Conservation (phyloP, 768 basidiomycete genomes). For the Cystofilobasidium macerans region DNA sequence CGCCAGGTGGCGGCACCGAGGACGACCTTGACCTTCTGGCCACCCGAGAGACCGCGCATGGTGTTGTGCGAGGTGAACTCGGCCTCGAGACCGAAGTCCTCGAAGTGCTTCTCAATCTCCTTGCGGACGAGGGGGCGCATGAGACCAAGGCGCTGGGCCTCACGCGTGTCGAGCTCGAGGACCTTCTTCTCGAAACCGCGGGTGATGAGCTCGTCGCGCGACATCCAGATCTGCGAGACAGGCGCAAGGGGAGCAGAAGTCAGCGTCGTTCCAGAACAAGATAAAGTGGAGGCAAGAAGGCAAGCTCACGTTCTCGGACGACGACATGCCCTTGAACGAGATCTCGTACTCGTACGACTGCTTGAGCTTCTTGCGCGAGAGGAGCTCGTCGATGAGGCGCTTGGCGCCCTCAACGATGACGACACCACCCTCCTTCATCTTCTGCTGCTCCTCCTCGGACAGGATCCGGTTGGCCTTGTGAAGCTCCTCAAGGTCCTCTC, state of each 20-base stretch:
- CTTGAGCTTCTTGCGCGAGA: conserved; percentile 90
- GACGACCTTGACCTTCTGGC: conserved; percentile 99
- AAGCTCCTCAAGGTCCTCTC: conserved; percentile 96
- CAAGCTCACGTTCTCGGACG: conserved; percentile 66
- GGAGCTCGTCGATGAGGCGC: conserved; percentile 84
- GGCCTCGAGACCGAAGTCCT: conserved; percentile 71
- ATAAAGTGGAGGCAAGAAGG: background rate
- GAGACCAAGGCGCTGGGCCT: conserved; percentile 90
- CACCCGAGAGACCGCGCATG: conserved; percentile 96
- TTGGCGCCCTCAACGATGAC: conserved; percentile 88
- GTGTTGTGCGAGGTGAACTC: conserved; percentile 99
- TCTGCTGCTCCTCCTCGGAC: conserved; percentile 72
- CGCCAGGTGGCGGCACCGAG: conserved; percentile 98
- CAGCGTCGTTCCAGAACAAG: background rate
- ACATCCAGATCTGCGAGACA: conserved; percentile 56
- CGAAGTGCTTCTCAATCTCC: conserved; percentile 98
- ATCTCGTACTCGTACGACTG: conserved; percentile 99
- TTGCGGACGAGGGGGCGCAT: conserved; percentile 93
- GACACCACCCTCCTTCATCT: conserved; percentile 90
- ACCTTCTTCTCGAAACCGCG: conserved; percentile 99
- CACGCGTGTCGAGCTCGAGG: conserved; percentile 90
- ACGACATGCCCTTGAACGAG: conserved; percentile 85
- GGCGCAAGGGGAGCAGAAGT: background rate
- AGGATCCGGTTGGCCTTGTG: conserved; percentile 80
- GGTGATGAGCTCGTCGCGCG: conserved; percentile 93